Evolutionary conservation across 768 basidiomycete species (phyloP).

Genomic region (Leccinum variicolor): DNA sequence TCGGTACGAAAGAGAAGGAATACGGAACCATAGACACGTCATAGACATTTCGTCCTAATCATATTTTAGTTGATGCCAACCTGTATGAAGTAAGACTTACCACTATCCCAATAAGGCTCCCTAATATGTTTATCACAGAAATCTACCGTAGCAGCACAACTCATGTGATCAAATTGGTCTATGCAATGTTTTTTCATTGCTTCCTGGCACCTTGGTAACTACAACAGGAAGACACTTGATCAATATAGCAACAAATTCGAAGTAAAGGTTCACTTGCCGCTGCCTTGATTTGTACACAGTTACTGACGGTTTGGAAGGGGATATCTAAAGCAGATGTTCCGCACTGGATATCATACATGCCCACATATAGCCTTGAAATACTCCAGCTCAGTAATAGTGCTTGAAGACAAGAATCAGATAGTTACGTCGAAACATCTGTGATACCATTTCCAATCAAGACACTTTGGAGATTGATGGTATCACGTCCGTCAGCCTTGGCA

Average conservation of each 20-base stretch:
- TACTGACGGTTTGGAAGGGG: conserved; percentile 44
- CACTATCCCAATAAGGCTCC: conserved; percentile 35
- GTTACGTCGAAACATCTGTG: conserved; percentile 51
- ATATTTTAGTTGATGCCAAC: not conserved
- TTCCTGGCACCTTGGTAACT: conserved; percentile 68
- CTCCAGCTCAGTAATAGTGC: not conserved
- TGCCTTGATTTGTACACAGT: conserved; percentile 49
- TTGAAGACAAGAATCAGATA: conserved; percentile 3
- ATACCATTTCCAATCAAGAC: conserved; percentile 76
- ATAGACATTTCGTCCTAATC: conserved; percentile 47
- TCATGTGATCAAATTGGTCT: conserved; percentile 59
- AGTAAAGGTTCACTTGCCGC: conserved; percentile 37
- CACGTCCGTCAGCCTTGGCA: conserved; percentile 47
- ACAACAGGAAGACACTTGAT: not conserved
- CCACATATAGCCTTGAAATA: conserved; percentile 33
- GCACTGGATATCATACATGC: conserved; percentile 50
- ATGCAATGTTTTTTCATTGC: conserved; percentile 58
- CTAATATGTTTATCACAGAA: conserved; percentile 64
- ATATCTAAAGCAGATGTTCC: conserved; percentile 47
- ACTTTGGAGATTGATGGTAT: conserved; percentile 60
- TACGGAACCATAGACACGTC: conserved; percentile 50
- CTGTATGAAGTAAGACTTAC: conserved; percentile 22
- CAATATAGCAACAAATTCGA: not conserved
- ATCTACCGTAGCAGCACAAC: conserved; percentile 60
- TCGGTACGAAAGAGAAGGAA: not conserved